A percentile compares a stretch with the other conserved stretches of the same genome.
phyloP scores from a whole-genome alignment of 176 grass and related monocot species.

The Tillandsia leiboldiana region DNA sequence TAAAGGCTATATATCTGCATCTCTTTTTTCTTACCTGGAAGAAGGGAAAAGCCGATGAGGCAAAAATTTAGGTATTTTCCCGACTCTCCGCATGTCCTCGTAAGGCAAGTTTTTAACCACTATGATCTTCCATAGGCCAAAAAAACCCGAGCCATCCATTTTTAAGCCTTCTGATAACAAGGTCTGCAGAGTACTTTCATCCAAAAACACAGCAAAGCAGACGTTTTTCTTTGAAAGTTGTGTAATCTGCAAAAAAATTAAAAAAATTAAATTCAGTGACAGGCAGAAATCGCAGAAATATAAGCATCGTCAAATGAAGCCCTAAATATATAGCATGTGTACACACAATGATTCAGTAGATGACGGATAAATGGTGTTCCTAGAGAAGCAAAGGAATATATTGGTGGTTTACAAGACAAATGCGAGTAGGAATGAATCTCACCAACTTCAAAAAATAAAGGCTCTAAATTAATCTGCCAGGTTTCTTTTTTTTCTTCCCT shows the following conservation, averaged over 20 bases:
- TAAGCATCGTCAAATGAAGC: neutral
- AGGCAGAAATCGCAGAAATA: too few relatives aligned
- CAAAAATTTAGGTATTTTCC: slow-evolving; percentile 95
- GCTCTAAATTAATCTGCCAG: too few relatives aligned
- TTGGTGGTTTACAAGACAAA: too few relatives aligned
- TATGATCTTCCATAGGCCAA: slow-evolving; percentile 92
- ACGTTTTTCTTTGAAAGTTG: slow-evolving; percentile 88
- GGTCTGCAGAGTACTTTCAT: slow-evolving; percentile 74
- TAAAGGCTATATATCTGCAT: neutral
- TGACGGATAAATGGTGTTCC: too few relatives aligned
- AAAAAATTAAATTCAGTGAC: neutral
- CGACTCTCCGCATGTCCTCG: slow-evolving; percentile 88
- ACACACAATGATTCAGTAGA: too few relatives aligned
- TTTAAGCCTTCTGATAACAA: slow-evolving; percentile 85
- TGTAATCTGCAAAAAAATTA: slow-evolving; percentile 57
- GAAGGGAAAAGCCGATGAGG: slow-evolving; percentile 85
- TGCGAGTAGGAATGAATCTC: too few relatives aligned
- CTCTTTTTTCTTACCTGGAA: slow-evolving; percentile 50
- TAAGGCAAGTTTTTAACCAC: slow-evolving; percentile 88
- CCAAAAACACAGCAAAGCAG: slow-evolving; percentile 99
- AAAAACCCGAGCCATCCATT: slow-evolving; percentile 60
- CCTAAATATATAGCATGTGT: too few relatives aligned
- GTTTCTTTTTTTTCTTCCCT: too few relatives aligned
- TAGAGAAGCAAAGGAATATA: too few relatives aligned
- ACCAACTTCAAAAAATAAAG: too few relatives aligned